These are phyloP conservation scores for Corchorus capsularis DNA, from an alignment of 345 rosid species.

Conservation along the genomic window DNA sequence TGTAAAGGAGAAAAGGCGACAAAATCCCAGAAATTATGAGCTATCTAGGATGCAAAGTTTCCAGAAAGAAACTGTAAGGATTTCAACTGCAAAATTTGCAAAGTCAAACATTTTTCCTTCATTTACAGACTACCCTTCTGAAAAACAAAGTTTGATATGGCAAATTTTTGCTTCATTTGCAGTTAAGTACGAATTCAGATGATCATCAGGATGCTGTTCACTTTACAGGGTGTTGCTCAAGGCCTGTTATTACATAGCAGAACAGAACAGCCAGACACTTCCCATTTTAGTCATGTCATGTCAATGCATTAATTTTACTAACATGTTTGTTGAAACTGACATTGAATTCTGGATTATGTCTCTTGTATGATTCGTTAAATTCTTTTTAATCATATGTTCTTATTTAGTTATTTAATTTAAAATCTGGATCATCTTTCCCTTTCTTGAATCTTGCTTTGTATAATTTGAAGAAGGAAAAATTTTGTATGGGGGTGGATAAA, in stretches of 20 bases:
- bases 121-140: too few relatives aligned
- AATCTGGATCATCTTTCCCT: too few relatives aligned
- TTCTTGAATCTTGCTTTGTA: too few relatives aligned
- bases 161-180: not conserved
- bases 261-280: not conserved
- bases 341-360: not conserved
- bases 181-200: not conserved
- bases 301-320: not conserved
- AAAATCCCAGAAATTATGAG: not conserved
- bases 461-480: too few relatives aligned
- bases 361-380: not conserved
- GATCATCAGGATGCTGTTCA: conserved; percentile 14
- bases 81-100: not conserved
- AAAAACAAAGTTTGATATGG: not conserved
- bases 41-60: not conserved
- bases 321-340: not conserved
- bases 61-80: not conserved
- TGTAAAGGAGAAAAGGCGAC: conserved; percentile 8
- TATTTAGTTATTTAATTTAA: not conserved
- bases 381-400: not conserved
- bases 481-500: too few relatives aligned
- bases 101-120: not conserved
- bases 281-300: not conserved
- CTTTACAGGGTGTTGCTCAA: conserved; percentile 35
- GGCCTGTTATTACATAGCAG: conserved; percentile 20